Base-by-base conservation (phyloP, 768 basidiomycete species). In the Auriscalpium vulgare region DNA sequence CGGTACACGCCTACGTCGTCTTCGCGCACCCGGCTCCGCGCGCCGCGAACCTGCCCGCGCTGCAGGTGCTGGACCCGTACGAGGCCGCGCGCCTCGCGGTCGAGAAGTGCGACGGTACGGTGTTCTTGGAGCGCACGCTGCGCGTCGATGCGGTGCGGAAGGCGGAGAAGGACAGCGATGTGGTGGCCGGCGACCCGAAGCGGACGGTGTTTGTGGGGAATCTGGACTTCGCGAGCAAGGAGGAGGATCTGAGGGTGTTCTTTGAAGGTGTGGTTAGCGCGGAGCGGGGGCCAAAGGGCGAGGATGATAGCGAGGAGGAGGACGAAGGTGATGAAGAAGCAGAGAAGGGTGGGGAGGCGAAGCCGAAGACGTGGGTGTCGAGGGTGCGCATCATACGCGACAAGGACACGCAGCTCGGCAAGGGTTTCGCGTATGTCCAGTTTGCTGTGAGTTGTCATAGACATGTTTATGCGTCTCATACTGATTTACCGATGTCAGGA, bases 361-460 rank as follows among this genome's bases (percentile, higher is more conserved):
- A 75, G 58, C 66, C 66, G 8, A 68, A 69, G 44, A 68, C 76
- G 13, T 92, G 88, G 88, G 91, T 95, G 16, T 82, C 79, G 8
- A 82, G 81, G 37, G 92, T 97, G n/a, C 80, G 95, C 45, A 83
- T 97, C 62, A 79, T 97, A 51, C 79, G 91, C 48, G 95, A 98
- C 68, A 84, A 83, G 62, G 91, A 89, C 56, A 97, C 92, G 1
- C 92, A 93, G 62, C 79, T 97, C 13, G 95, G 95, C 11, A 97
- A 95, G 71, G 95, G 95, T 5, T 95, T 97, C 68, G 92, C 88
- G 10, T 97, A 97, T 65, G 84, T 98, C 17, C 85, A 92, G 63
- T 91, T 97, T 59, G 68, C 75, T 55, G 95, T 95, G 68, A 58
- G 87, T 76, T 4, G 17, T 13, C 13, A 43, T 43, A 17, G 14